phyloP scores from a whole-genome alignment of 1,284 basidiomycete genomes.

The Acaromyces ingoldii region DNA sequence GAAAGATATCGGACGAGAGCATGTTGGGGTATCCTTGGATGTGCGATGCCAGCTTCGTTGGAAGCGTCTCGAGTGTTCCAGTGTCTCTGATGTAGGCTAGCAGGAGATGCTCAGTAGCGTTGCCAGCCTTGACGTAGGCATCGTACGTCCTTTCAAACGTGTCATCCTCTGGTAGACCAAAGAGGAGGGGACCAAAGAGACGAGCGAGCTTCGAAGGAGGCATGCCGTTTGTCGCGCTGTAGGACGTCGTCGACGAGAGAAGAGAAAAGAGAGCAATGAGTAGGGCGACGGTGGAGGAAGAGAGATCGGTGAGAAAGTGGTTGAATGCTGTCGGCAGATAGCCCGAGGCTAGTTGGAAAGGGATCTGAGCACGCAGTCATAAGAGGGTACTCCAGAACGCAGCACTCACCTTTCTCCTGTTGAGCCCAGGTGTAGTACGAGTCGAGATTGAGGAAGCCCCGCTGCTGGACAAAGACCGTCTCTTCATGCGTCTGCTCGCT shows the following conservation, averaged over 20 bases:
- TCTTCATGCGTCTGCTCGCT: conserved; percentile 19
- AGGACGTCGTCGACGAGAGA: conserved; percentile 41
- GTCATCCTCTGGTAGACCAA: conserved; percentile 49
- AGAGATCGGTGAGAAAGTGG: conserved; percentile 21
- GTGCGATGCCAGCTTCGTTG: conserved; percentile 36
- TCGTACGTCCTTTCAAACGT: conserved; percentile 46
- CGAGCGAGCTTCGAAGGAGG: conserved; percentile 40
- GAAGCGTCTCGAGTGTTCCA: conserved; percentile 22
- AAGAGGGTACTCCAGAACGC: background rate
- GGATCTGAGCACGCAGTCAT: background rate
- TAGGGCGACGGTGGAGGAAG: conserved; percentile 22
- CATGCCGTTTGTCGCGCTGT: conserved; percentile 50
- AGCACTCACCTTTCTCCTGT: conserved; percentile 25
- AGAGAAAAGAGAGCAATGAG: conserved; percentile 42
- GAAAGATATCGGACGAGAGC: conserved; percentile 26
- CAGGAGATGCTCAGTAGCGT: conserved; percentile 47
- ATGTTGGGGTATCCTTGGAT: conserved; percentile 39
- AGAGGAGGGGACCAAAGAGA: conserved; percentile 41
- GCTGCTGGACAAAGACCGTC: conserved; percentile 43
- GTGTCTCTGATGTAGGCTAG: conserved; percentile 44
- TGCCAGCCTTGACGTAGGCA: conserved; percentile 38
- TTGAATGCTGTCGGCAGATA: conserved; percentile 28
- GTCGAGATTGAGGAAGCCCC: conserved; percentile 44
- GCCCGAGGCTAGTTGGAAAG: background rate
- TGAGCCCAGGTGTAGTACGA: conserved; percentile 42